phyloP scores from a whole-genome alignment of 169 alveolate species.

The Eimeria acervulina region DNA sequence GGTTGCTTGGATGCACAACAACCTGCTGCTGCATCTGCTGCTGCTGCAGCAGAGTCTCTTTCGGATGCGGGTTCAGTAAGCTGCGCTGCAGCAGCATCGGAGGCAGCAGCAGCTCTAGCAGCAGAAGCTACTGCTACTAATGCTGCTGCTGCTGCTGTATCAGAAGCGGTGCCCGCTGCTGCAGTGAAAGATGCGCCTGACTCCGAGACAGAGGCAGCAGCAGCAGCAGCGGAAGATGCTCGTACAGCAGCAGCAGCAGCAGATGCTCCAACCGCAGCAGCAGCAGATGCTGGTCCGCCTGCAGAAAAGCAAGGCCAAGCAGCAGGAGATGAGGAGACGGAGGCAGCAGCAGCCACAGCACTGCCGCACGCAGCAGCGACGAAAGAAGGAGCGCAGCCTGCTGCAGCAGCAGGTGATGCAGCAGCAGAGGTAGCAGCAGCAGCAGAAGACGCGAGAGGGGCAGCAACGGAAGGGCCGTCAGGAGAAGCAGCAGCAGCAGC shows the following conservation, averaged over 20 bases:
- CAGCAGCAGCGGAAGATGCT: background rate
- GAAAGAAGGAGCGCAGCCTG: background rate
- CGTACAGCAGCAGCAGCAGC: background rate
- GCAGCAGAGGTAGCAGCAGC: slow-evolving; percentile 12
- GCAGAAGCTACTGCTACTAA: background rate
- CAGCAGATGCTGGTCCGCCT: background rate
- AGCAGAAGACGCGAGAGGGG: background rate
- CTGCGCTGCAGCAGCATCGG: background rate
- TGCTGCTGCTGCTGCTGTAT: slow-evolving; percentile 6
- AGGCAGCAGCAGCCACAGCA: background rate
- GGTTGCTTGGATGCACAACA: background rate
- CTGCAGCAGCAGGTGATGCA: background rate
- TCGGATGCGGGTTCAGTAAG: background rate
- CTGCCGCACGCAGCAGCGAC: background rate
- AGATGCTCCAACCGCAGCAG: background rate
- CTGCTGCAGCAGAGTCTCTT: slow-evolving; percentile 23
- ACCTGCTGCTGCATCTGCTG: slow-evolving; percentile 29
- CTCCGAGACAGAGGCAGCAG: background rate
- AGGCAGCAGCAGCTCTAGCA: slow-evolving; percentile 37
- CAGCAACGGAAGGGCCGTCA: background rate
- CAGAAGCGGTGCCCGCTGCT: background rate
- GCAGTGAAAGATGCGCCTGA: background rate
- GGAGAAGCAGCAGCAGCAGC: background rate
- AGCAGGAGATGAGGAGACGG: background rate
- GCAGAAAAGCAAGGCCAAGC: background rate